phyloP scores from a whole-genome alignment of 2,329 filamentous ascomycete species.

The Grosmannia serpens region DNA sequence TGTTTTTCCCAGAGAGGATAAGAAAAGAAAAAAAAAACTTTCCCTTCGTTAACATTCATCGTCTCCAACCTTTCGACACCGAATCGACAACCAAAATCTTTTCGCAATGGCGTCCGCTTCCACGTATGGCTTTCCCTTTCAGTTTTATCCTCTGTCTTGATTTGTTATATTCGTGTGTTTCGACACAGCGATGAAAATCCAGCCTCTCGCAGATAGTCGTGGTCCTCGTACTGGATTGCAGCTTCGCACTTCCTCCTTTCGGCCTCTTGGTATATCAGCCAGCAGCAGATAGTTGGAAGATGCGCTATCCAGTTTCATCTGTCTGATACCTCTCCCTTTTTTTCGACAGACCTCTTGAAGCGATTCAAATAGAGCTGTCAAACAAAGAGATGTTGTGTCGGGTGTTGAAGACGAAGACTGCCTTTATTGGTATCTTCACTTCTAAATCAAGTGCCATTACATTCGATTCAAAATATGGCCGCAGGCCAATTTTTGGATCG shows the following conservation, averaged over 20 bases:
- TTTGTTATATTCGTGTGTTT: not conserved
- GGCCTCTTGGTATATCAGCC: not conserved
- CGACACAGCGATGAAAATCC: not conserved
- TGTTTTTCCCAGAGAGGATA: not conserved
- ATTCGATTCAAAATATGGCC: conserved; percentile 11
- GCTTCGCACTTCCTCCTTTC: conserved; percentile 14
- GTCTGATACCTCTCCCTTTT: conserved; percentile 53
- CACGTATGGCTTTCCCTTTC: conserved; percentile 10
- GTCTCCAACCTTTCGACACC: not conserved
- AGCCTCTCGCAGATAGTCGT: conserved; percentile 57
- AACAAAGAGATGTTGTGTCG: conserved; percentile 49
- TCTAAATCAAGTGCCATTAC: conserved; percentile 60
- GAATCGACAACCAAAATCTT: not conserved
- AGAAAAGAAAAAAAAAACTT: not conserved
- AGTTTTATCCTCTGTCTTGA: not conserved
- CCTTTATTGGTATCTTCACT: conserved; percentile 42
- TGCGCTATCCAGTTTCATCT: conserved; percentile 63
- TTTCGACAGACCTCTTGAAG: conserved; percentile 24
- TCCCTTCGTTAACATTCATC: not conserved
- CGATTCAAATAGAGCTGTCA: conserved; percentile 29
- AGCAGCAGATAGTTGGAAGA: not conserved
- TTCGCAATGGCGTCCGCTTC: conserved; percentile 11
- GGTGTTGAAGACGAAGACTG: conserved; percentile 69
- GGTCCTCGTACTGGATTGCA: conserved; percentile 66
- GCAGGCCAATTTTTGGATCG: conserved; percentile 9